Conservation (phyloP, 169 alveolate species). For the Theileria equi region DNA sequence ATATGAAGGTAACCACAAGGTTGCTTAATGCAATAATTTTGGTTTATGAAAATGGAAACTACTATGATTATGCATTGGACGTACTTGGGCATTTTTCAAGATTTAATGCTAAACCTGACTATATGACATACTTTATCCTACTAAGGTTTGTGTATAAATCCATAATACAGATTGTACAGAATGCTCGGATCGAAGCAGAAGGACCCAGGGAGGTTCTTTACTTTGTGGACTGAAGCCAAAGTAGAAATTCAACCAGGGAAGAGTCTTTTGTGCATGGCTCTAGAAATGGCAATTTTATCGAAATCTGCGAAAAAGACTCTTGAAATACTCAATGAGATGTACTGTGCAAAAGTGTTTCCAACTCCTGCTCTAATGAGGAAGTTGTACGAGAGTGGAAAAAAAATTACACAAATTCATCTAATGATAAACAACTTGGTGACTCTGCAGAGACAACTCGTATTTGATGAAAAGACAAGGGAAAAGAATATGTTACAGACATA, state of each 20-base stretch:
- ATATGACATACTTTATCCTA: constrained; percentile 48
- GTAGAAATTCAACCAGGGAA: constrained; percentile 15
- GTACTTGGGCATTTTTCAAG: constrained; percentile 69
- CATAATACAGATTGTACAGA: too few species aligned
- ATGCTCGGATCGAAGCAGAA: constrained; percentile 47
- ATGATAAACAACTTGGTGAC: constrained; percentile 55
- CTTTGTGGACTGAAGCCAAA: constrained; percentile 54
- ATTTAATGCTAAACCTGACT: constrained; percentile 60
- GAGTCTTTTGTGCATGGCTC: constrained; percentile 59
- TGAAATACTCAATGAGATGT: constrained; percentile 72
- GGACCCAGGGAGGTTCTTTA: constrained; percentile 69
- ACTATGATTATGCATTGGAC: constrained; percentile 77
- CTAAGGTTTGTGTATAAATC: too few species aligned
- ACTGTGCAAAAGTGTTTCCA: constrained; percentile 70
- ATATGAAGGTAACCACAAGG: constrained; percentile 5
- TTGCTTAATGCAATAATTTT: constrained; percentile 71
- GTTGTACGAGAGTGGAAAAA: constrained; percentile 76
- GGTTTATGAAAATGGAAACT: constrained; percentile 75
- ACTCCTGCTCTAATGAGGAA: constrained; percentile 69
- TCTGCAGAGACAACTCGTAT: constrained; percentile 68
- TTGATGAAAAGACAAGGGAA: constrained; percentile 57
- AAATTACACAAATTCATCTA: constrained; percentile 73
- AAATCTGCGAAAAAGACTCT: constrained; percentile 67
- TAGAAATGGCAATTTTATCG: constrained; percentile 59
- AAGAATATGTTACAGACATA: constrained; percentile 64